Percentiles rank a stretch among this genome's conserved stretches.
phyloP scores from a whole-genome alignment of 225 moss, liverwort and hornwort species.

The Bryum argenteum region DNA sequence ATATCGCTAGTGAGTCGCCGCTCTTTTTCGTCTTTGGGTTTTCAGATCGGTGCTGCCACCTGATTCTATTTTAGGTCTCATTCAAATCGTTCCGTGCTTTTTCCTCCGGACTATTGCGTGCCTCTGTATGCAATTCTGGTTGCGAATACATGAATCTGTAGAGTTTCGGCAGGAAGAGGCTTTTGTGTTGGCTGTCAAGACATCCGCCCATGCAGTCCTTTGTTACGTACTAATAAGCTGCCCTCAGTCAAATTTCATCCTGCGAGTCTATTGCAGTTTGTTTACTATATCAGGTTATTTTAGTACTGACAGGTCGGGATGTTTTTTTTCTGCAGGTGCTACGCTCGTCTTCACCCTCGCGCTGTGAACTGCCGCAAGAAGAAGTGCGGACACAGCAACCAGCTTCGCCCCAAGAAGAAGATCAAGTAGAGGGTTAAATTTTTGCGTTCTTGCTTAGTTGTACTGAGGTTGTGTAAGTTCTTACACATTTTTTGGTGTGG shows the following conservation, averaged over 20 bases:
- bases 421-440: conserved; percentile 63
- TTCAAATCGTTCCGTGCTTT: no score
- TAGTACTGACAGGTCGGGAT: background rate
- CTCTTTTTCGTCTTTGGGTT: background rate
- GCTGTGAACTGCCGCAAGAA: conserved; percentile 96
- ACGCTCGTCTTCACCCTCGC: conserved; percentile 88
- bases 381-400: conserved; percentile 96
- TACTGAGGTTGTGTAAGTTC: conserved; percentile 19
- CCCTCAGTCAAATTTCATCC: no score
- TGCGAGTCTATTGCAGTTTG: no score
- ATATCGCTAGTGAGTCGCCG: conserved; percentile 18
- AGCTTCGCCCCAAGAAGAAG: conserved; percentile 82
- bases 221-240: no score
- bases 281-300: background rate
- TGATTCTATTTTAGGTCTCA: no score
- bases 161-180: no score
- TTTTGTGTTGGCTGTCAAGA: no score
- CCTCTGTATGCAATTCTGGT: no score
- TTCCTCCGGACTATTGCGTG: no score
- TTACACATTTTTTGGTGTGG: conserved; percentile 18
- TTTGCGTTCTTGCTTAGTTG: conserved; percentile 15
- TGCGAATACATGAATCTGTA: no score
- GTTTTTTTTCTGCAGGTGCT: conserved; percentile 58
- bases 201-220: no score
- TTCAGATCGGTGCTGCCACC: no score